These are phyloP conservation scores for Ganoderma meredithae DNA, from an alignment of 1,284 basidiomycete species.

Conservation along the genomic window DNA sequence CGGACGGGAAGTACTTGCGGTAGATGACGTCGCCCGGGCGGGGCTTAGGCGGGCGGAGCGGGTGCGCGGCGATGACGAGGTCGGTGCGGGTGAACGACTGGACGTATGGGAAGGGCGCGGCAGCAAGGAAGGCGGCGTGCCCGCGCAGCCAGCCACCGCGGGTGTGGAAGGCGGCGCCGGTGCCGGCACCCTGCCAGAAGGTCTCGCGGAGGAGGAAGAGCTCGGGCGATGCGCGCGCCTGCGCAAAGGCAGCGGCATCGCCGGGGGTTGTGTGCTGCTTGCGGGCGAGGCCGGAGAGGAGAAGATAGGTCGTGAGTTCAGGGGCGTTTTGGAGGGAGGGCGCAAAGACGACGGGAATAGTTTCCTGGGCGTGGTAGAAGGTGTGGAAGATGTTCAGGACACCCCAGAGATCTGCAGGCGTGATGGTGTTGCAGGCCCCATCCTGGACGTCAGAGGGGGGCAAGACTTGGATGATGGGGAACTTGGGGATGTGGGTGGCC, in stretches of 20 bases:
- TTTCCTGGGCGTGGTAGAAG: slow-evolving; percentile 39
- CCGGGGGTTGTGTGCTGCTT: slow-evolving; percentile 35
- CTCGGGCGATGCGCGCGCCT: slow-evolving; percentile 32
- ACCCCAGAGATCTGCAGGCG: slow-evolving; percentile 42
- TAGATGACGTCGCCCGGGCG: slow-evolving; percentile 54
- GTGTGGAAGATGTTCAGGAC: slow-evolving; percentile 42
- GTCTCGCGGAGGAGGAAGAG: slow-evolving; percentile 52
- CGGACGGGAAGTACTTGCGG: slow-evolving; percentile 52
- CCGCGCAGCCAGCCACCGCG: slow-evolving; percentile 52
- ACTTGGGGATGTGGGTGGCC: slow-evolving; percentile 42
- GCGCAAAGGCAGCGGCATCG: slow-evolving; percentile 21
- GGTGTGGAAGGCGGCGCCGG: slow-evolving; percentile 43
- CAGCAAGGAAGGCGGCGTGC: slow-evolving; percentile 32
- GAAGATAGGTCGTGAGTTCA: slow-evolving; percentile 37
- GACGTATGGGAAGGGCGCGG: slow-evolving; percentile 48
- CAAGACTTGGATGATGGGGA: slow-evolving; percentile 41
- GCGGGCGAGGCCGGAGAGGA: slow-evolving; percentile 32
- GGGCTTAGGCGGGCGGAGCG: slow-evolving; percentile 62
- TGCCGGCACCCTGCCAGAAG: slow-evolving; percentile 65
- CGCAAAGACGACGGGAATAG: slow-evolving; percentile 42
- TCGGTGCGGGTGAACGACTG: slow-evolving; percentile 56
- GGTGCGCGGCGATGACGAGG: slow-evolving; percentile 58
- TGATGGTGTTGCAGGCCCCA: slow-evolving; percentile 16
- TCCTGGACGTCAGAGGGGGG: slow-evolving; percentile 21
- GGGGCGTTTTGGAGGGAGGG: slow-evolving; percentile 24